Conservation (phyloP, 169 alveolate species). For the Ichthyophthirius multifiliis region DNA sequence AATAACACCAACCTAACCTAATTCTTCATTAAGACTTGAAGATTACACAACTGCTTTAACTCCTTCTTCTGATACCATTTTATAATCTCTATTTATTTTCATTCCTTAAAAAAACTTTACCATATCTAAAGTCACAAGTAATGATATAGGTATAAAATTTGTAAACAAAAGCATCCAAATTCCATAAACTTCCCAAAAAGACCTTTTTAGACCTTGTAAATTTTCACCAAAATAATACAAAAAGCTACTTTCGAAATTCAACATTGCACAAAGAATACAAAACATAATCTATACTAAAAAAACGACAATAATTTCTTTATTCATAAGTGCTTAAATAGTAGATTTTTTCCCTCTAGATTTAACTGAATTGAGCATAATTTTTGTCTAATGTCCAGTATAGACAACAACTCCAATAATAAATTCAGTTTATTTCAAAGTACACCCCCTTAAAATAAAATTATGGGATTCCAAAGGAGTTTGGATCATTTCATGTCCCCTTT, state of each 20-base stretch:
- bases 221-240: neutral
- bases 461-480: constrained; percentile 37
- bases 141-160: constrained; percentile 73
- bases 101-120: constrained; percentile 68
- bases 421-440: constrained; percentile 71
- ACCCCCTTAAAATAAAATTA: constrained; percentile 66
- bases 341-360: constrained; percentile 8
- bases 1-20: constrained; percentile 65
- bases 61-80: neutral
- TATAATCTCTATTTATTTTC: constrained; percentile 37
- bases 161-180: constrained; percentile 22
- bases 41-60: neutral
- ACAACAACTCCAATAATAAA: constrained; percentile 72
- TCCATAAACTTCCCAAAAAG: neutral
- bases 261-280: neutral
- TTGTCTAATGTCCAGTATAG: constrained; percentile 84
- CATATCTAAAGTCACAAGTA: constrained; percentile 68
- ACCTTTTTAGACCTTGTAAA: neutral
- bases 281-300: neutral
- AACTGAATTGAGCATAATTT: constrained; percentile 75
- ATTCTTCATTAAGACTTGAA: constrained; percentile 55
- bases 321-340: neutral
- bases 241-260: too few species aligned
- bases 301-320: neutral
- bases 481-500: neutral